Evolutionary conservation across 2,329 filamentous ascomycete species (phyloP).

Genomic region (Penicillium sp.): DNA sequence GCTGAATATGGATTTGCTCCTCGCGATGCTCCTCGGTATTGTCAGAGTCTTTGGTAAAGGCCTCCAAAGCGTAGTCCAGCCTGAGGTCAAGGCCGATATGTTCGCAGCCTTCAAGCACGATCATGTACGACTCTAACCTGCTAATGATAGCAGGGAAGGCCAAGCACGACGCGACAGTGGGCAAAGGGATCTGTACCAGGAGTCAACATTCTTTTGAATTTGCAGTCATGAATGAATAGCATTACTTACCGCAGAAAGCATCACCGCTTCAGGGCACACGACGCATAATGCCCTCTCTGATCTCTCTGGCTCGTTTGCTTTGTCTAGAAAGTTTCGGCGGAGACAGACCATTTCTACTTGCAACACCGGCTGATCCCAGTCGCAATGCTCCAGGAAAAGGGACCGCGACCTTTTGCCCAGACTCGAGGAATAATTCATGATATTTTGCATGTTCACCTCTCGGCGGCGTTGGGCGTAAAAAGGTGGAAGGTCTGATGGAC

Average conservation of each 20-base stretch:
- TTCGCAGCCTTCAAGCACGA: constrained; percentile 73
- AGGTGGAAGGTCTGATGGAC: constrained; percentile 39
- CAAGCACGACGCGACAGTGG: constrained; percentile 71
- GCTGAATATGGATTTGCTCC: constrained; percentile 71
- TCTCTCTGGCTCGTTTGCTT: constrained; percentile 54
- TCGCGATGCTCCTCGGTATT: constrained; percentile 72
- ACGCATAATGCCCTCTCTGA: constrained; percentile 58
- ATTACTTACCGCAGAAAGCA: constrained; percentile 69
- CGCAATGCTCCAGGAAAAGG: constrained; percentile 52
- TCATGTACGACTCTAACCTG: constrained; percentile 77
- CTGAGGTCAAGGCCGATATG: constrained; percentile 65
- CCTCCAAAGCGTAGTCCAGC: constrained; percentile 75
- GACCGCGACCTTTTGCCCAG: constrained; percentile 64
- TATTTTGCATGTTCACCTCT: constrained; percentile 58
- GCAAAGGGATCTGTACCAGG: constrained; percentile 61
- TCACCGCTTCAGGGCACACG: constrained; percentile 74
- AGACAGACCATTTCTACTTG: constrained; percentile 72
- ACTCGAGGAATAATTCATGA: constrained; percentile 82
- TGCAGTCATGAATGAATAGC: neutral
- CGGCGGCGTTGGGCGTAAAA: constrained; percentile 27
- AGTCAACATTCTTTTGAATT: neutral
- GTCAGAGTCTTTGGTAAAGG: constrained; percentile 89
- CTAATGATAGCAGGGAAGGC: constrained; percentile 82
- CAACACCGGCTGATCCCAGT: constrained; percentile 76
- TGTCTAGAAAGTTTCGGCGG: constrained; percentile 81